phyloP scores from a whole-genome alignment of 352 stramenopile species.

The Peronospora farinosa region DNA sequence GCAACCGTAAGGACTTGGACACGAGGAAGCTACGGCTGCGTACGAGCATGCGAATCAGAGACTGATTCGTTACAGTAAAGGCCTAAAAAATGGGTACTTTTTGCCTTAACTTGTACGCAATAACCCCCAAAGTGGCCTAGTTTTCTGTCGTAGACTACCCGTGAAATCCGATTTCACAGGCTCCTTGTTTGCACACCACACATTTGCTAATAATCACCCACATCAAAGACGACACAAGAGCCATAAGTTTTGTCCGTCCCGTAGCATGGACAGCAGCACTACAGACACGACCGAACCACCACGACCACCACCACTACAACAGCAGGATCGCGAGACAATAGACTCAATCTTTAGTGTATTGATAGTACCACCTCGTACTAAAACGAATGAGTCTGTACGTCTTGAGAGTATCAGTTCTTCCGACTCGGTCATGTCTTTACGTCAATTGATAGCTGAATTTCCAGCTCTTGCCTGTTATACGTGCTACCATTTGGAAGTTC shows the following conservation, averaged over 20 bases:
- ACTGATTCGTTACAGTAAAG: too few relatives aligned
- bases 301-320: too few relatives aligned
- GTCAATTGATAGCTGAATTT: conserved; percentile 80
- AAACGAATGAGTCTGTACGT: conserved; percentile 31
- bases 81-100: too few relatives aligned
- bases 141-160: conserved; percentile 1
- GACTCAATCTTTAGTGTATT: conserved; percentile 51
- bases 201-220: conserved; percentile 9
- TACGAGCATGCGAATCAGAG: conserved; percentile 17
- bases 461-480: conserved; percentile 78
- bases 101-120: too few relatives aligned
- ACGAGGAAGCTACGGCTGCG: conserved; percentile 9
- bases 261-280: conserved; percentile 31
- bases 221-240: conserved; percentile 18
- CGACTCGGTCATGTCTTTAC: conserved; percentile 78
- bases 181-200: conserved; percentile 27
- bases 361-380: conserved; percentile 39
- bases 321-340: conserved; percentile 15
- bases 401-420: conserved; percentile 65
- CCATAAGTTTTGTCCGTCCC: not conserved
- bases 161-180: conserved; percentile 1
- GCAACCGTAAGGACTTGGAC: conserved; percentile 6
- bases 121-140: too few relatives aligned
- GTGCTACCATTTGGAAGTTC: conserved; percentile 77
- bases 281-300: not conserved